phyloP scores from a whole-genome alignment of 73 alveolate species.

The Stentor coeruleus region DNA sequence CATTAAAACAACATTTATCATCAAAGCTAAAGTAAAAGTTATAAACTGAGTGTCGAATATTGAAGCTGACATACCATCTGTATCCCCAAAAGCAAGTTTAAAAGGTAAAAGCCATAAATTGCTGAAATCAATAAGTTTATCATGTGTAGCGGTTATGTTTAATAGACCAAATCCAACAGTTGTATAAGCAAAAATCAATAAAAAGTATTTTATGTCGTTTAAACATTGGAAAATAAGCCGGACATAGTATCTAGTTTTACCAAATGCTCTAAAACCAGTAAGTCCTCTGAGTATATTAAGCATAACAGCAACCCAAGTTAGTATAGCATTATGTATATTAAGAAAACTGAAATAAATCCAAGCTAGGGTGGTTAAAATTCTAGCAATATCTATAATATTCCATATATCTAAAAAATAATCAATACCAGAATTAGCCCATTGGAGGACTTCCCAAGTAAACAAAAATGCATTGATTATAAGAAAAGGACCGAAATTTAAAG shows the following conservation, averaged over 20 bases:
- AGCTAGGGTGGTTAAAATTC: neutral
- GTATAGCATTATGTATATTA: too few species aligned
- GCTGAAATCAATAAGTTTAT: neutral
- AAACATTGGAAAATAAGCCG: neutral
- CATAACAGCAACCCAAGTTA: too few species aligned
- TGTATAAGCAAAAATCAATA: neutral
- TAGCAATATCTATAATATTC: neutral
- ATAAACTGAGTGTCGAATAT: neutral
- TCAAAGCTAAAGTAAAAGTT: neutral
- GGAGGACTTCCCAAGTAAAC: neutral
- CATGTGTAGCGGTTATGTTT: neutral
- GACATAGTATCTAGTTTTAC: neutral
- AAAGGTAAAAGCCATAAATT: neutral
- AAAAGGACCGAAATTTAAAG: neutral
- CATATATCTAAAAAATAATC: neutral
- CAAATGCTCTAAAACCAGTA: neutral
- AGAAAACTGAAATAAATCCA: neutral
- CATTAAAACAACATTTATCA: neutral
- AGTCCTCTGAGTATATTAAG: conserved; percentile 10
- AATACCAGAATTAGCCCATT: neutral
- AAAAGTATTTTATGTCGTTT: neutral
- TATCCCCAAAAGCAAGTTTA: neutral
- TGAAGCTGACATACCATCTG: neutral
- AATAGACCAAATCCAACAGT: neutral
- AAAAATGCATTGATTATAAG: neutral